A percentile compares a stretch with the other conserved stretches of the same genome.
These are phyloP conservation scores for Epichloe bromicola DNA, from an alignment of 2,329 filamentous ascomycete genomes.

Conservation along the genomic window DNA sequence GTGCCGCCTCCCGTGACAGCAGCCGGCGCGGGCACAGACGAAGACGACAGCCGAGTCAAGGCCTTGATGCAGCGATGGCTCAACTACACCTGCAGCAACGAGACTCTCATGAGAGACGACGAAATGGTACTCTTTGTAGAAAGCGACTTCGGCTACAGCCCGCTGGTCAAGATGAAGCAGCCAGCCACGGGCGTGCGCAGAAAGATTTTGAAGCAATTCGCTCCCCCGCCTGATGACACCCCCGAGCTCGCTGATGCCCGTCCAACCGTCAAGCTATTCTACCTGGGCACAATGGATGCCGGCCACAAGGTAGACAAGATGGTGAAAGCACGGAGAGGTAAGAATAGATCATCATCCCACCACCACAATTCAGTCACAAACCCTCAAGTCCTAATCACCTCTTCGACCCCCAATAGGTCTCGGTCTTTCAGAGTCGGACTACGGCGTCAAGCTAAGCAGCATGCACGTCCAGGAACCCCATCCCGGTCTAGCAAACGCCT, in stretches of 20 bases:
- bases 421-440: conserved; percentile 82
- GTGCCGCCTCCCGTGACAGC: conserved; percentile 92
- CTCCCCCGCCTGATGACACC: conserved; percentile 95
- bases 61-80: conserved; percentile 86
- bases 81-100: conserved; percentile 83
- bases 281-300: conserved; percentile 90
- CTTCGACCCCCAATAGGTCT: conserved; percentile 44
- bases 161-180: conserved; percentile 89
- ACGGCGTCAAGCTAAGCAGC: conserved; percentile 76
- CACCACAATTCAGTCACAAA: background rate
- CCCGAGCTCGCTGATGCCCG: conserved; percentile 84
- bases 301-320: conserved; percentile 92
- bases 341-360: background rate
- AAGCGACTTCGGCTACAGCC: conserved; percentile 96
- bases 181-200: conserved; percentile 89
- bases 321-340: conserved; percentile 85
- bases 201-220: conserved; percentile 96
- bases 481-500: conserved; percentile 74
- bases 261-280: conserved; percentile 89
- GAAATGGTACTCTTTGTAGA: conserved; percentile 99
- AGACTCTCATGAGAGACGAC: conserved; percentile 86
- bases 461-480: conserved; percentile 90
- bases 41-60: conserved; percentile 86
- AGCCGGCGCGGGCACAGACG: conserved; percentile 88
- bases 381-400: background rate